Evolutionary conservation across 164 flowering plant species (phyloP), one percentile per base, ranked within the genome.

Genomic region (grape (Vitis vinifera)): DNA sequence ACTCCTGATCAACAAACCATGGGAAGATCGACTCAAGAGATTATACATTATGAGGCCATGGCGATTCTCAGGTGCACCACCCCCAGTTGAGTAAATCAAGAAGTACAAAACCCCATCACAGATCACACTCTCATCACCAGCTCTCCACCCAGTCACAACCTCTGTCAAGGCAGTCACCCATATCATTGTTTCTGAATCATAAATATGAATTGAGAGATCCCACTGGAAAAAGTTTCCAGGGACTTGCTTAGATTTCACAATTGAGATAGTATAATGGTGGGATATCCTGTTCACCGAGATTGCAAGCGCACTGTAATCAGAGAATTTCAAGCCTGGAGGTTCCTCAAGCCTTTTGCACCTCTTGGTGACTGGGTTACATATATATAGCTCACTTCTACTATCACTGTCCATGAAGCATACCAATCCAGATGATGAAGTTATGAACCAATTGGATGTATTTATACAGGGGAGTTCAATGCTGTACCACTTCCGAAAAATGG

Each of bases 81-180:
- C 85, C 16, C 91, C 88, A 17, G 91, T 89, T 11, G 97, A 85
- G 81, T 92, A 92, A 62, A 94, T 82, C 80, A 94, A 73, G 73
- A 88, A 83, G 77, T 92, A 92, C 37, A 94, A 71, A 47, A 84
- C 73, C 61, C 95, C 91, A 75, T 81, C 80, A 66, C 97, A 92
- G 51, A 94, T 88, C 72, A 92, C 87, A 78, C 97, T 85, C 75
- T 89, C 97, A 76, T 89, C 91, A 59, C 98, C 98, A 47, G 85
- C 94, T 70, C 99, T 83, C 99, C 99, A 92, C n/a, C 99, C 99
- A 0, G 79, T 73, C 67, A 95, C 73, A 56, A 89, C 85, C 78
- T 95, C 98, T 10, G 82, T 76, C 69, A 76, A 12, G 10, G 85
- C 75, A 47, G 92, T 90, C 17, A 65, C 82, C 99, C 98, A 92